Base-by-base conservation (phyloP, 495 filamentous ascomycete species). In the Zalerion maritima region DNA sequence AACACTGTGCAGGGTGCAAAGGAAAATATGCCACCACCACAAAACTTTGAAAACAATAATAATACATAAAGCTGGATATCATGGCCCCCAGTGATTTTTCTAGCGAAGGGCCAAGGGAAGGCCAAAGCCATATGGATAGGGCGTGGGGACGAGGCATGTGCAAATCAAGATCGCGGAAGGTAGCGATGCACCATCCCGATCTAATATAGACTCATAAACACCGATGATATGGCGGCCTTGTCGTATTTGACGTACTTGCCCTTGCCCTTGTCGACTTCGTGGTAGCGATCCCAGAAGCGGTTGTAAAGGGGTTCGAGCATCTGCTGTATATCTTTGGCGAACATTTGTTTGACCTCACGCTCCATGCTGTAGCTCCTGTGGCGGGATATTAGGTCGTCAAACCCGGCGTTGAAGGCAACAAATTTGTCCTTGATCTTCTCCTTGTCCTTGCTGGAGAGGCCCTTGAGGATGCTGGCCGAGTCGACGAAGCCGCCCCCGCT, bases 171-270 rank as follows among this genome's bases (percentile, higher is more conserved):
- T n/a, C n/a, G n/a, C n/a, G n/a, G n/a, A n/a, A n/a, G n/a, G n/a
- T n/a, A n/a, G n/a, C n/a, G n/a, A n/a, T n/a, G n/a, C n/a, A n/a
- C n/a, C n/a, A n/a, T n/a, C n/a, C n/a, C n/a, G n/a, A n/a, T n/a
- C n/a, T n/a, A 62, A 35, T 60, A 64, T 14, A 66, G 50, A 14
- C 52, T 60, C 32, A 58, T 35, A 42, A 75, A 69, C 18, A 75
- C 57, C 18, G 57, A 58, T 11, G 68, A 60, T 28, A 75, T 66
- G 2, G 52, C 53, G 11, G 64, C 66, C 57, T 94, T 94, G 56
- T 94, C 85, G 49, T 89, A 96, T 62, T 87, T 93, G 55, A 87
- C 83, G 55, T 96, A 93, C 57, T 96, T 96, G 35, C 84, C 84
- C 49, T 81, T 81, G 18, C 89, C 85, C 55, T 89, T 94, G 55